These are phyloP conservation scores for Yamadazyma siamensis DNA, from an alignment of 1,139 yeast genomes.

Conservation along the genomic window DNA sequence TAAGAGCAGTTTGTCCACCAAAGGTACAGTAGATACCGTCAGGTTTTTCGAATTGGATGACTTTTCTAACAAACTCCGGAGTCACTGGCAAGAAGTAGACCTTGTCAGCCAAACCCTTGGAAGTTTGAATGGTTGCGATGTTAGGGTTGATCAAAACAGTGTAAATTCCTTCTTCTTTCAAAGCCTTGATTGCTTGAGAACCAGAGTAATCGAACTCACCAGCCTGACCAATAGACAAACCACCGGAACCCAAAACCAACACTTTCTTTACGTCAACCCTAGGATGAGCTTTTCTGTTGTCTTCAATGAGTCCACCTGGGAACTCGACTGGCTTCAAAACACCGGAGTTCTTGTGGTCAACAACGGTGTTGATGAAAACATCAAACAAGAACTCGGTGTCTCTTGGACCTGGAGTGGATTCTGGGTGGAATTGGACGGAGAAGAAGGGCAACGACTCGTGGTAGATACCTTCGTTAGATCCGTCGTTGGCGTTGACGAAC, in stretches of 20 bases:
- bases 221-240: constrained; percentile 98
- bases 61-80: constrained; percentile 93
- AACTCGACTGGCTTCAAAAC: constrained; percentile 70
- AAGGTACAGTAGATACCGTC: constrained; percentile 96
- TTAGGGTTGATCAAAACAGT: constrained; percentile 95
- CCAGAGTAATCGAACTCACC: constrained; percentile 99
- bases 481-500: constrained; percentile 94
- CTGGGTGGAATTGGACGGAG: constrained; percentile 99
- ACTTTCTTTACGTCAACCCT: constrained; percentile 87
- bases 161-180: constrained; percentile 96
- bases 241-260: constrained; percentile 96
- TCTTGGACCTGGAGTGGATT: constrained; percentile 98
- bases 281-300: constrained; percentile 70
- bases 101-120: constrained; percentile 96
- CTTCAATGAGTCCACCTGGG: constrained; percentile 84
- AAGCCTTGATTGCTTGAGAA: constrained; percentile 90
- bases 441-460: constrained; percentile 84
- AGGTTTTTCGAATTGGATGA: constrained; percentile 90
- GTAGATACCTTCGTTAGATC: constrained; percentile 98
- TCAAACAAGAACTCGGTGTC: constrained; percentile 98
- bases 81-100: constrained; percentile 96
- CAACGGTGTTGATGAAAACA: constrained; percentile 80
- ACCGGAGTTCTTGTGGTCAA: constrained; percentile 55
- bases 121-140: constrained; percentile 97
- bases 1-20: constrained; percentile 98